Conservation (phyloP, 2,329 filamentous ascomycete genomes). For the Cordyceps fumosorosea region DNA sequence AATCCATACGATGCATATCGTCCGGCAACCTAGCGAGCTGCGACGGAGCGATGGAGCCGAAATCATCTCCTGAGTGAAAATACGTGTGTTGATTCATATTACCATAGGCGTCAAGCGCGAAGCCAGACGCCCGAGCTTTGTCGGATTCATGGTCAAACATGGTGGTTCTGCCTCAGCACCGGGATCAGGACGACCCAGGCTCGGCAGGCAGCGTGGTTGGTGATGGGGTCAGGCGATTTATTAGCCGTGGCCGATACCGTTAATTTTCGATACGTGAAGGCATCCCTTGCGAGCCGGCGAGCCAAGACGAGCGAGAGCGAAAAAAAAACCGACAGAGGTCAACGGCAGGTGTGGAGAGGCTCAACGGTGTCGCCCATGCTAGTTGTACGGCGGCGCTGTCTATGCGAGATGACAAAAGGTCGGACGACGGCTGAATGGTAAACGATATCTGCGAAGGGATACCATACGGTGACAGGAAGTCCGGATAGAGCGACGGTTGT, state of each 20-base stretch:
- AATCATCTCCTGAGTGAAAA: background rate
- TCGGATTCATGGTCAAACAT: constrained; percentile 10
- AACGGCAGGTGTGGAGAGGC: background rate
- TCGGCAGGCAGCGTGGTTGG: background rate
- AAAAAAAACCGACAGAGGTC: background rate
- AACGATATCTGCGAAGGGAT: background rate
- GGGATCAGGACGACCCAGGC: background rate
- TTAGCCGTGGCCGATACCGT: constrained; percentile 9
- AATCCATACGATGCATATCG: background rate
- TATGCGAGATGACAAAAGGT: background rate
- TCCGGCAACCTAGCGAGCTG: constrained; percentile 1
- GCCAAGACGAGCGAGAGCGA: background rate
- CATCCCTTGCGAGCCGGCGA: constrained; percentile 4
- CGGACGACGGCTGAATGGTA: background rate
- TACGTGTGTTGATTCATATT: background rate
- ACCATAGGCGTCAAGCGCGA: constrained; percentile 1
- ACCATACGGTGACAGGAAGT: background rate
- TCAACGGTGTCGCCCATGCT: constrained; percentile 9
- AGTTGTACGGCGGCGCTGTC: background rate
- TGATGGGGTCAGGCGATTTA: background rate
- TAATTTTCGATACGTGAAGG: constrained; percentile 4
- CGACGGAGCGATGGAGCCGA: constrained; percentile 2
- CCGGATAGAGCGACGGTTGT: background rate
- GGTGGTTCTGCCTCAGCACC: background rate
- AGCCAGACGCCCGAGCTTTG: constrained; percentile 1